Conservation (phyloP, 176 grass and related monocot genomes). For the Saccharum spontaneum region DNA sequence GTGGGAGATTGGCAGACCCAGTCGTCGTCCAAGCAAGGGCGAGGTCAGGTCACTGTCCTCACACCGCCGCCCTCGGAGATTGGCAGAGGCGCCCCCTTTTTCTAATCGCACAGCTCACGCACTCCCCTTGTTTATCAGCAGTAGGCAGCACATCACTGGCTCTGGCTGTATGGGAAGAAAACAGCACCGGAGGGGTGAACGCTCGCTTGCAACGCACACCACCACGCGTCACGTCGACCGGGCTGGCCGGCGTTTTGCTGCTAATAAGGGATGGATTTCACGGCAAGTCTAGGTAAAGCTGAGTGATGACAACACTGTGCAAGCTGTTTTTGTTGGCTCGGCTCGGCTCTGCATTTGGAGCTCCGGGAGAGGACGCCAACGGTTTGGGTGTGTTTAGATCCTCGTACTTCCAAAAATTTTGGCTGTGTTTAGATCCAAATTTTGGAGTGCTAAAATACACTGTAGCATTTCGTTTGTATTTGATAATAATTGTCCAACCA, state of each 20-base stretch:
- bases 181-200: too few relatives aligned
- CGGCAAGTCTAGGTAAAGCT: constrained; percentile 8
- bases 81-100: neutral
- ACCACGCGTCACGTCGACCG: neutral
- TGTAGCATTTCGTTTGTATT: too few relatives aligned
- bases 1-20: constrained; percentile 28
- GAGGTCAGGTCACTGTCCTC: neutral
- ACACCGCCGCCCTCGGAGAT: neutral
- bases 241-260: neutral
- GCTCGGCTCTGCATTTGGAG: neutral
- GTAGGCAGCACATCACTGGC: neutral
- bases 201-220: neutral
- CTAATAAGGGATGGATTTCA: neutral
- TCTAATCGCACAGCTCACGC: neutral
- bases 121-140: neutral
- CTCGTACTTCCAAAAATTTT: too few relatives aligned
- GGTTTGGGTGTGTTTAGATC: too few relatives aligned
- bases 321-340: neutral
- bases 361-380: neutral
- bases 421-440: too few relatives aligned
- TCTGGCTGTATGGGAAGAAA: neutral
- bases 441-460: too few relatives aligned
- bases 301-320: neutral
- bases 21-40: neutral
- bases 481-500: too few relatives aligned